These are phyloP conservation scores for Rasamsonia emersonii DNA, from an alignment of 2,329 filamentous ascomycete genomes.

Conservation along the genomic window DNA sequence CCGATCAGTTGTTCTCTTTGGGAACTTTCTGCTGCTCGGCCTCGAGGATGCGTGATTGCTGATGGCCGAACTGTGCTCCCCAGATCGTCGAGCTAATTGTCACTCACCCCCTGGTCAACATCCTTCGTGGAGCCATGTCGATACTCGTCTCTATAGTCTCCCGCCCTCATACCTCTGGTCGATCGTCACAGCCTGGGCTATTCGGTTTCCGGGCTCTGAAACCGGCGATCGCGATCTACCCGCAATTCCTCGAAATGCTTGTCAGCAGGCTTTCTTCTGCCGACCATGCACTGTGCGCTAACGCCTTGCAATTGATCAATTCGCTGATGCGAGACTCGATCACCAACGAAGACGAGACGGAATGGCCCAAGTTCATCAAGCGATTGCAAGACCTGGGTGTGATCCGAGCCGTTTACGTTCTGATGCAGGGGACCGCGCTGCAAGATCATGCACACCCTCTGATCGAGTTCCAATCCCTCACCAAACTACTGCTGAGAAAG, in stretches of 20 bases:
- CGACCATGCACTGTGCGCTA: constrained; percentile 91
- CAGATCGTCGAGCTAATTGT: constrained; percentile 86
- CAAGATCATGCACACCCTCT: constrained; percentile 85
- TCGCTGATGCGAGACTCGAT: constrained; percentile 88
- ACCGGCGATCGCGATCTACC: constrained; percentile 81
- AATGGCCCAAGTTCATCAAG: constrained; percentile 96
- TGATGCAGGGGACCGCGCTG: constrained; percentile 90
- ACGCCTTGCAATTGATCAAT: constrained; percentile 91
- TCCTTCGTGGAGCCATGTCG: constrained; percentile 91
- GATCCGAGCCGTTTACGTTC: constrained; percentile 79
- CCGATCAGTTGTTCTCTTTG: constrained; percentile 1
- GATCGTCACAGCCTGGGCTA: constrained; percentile 42
- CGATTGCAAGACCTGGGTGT: constrained; percentile 84
- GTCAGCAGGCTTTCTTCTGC: constrained; percentile 86
- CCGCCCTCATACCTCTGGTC: constrained; percentile 58
- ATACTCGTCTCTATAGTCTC: constrained; percentile 90
- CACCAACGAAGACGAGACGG: constrained; percentile 64
- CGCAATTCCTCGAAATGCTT: constrained; percentile 89
- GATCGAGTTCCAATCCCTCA: constrained; percentile 86
- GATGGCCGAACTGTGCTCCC: no score
- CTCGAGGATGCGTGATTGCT: no score
- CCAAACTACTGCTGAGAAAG: constrained; percentile 75
- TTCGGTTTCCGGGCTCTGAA: constrained; percentile 89
- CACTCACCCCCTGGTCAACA: constrained; percentile 92
- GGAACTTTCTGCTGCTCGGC: no score